Evolutionary conservation across 2,329 filamentous ascomycete genomes (phyloP).

Genomic region (Trichoderma oligosporum): DNA sequence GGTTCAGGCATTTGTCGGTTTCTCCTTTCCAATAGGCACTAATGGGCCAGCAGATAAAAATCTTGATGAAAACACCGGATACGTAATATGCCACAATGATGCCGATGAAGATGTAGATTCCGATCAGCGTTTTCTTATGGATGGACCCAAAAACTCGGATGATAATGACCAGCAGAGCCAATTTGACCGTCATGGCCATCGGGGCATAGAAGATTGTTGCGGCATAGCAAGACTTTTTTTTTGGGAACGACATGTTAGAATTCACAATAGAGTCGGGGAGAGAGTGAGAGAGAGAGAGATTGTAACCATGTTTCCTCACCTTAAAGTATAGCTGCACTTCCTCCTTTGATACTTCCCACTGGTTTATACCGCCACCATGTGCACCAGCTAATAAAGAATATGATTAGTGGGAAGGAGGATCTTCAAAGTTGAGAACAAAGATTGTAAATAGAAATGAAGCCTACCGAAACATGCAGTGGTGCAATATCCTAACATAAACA

Average conservation of each 20-base stretch:
- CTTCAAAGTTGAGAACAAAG: background rate
- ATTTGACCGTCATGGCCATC: constrained; percentile 42
- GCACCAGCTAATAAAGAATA: constrained; percentile 24
- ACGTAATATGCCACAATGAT: constrained; percentile 40
- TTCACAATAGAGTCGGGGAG: background rate
- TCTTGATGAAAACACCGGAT: constrained; percentile 40
- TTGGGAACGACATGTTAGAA: background rate
- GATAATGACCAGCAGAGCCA: constrained; percentile 42
- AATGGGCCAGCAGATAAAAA: constrained; percentile 41
- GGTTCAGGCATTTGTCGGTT: constrained; percentile 34
- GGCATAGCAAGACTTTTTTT: constrained; percentile 38
- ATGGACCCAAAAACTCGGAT: constrained; percentile 40
- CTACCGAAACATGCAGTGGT: constrained; percentile 26
- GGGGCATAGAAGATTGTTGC: constrained; percentile 45
- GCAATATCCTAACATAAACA: constrained; percentile 31
- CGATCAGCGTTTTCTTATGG: constrained; percentile 37
- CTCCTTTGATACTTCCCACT: constrained; percentile 31
- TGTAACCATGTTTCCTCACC: constrained; percentile 24
- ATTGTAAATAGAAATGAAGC: background rate
- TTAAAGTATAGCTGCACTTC: constrained; percentile 35
- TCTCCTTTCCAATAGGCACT: constrained; percentile 38
- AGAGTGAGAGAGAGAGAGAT: background rate
- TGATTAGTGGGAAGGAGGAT: background rate
- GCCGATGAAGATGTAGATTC: constrained; percentile 38
- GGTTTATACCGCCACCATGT: constrained; percentile 37